Conservation (phyloP, 768 basidiomycete genomes). For the Gloeostereum incarnatum region DNA sequence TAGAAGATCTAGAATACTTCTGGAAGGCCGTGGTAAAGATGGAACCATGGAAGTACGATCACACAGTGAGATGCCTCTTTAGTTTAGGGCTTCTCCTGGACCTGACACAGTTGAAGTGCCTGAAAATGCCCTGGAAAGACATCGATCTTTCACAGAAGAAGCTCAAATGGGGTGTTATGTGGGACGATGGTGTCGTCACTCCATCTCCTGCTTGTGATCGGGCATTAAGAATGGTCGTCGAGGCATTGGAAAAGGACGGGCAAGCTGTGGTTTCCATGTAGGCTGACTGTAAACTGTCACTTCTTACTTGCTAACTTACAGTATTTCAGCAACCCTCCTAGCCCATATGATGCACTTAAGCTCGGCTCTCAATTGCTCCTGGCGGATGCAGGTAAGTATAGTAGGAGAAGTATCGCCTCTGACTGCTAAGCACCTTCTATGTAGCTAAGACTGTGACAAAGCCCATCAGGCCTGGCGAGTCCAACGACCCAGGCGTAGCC, state of each 20-base stretch:
- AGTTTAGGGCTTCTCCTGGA: neutral
- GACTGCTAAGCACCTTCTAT: neutral
- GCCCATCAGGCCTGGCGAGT: constrained; percentile 29
- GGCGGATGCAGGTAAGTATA: constrained; percentile 34
- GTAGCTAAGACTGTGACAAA: constrained; percentile 19
- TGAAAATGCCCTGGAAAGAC: constrained; percentile 29
- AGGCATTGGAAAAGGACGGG: constrained; percentile 31
- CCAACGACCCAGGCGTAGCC: constrained; percentile 38
- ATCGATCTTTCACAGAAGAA: constrained; percentile 17
- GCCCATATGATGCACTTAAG: constrained; percentile 40
- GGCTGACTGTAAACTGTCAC: constrained; percentile 8
- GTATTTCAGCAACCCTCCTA: constrained; percentile 26
- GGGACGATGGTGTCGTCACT: constrained; percentile 39
- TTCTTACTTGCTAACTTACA: neutral
- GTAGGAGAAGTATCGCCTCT: neutral
- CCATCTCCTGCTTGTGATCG: constrained; percentile 53
- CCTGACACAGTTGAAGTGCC: constrained; percentile 14
- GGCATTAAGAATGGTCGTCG: constrained; percentile 38
- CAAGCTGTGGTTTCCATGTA: constrained; percentile 42
- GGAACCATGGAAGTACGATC: constrained; percentile 36
- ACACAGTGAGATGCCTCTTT: constrained; percentile 22
- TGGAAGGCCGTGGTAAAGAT: constrained; percentile 33
- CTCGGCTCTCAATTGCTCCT: constrained; percentile 43
- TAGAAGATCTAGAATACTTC: constrained; percentile 31
- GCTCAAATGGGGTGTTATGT: constrained; percentile 28